Conservation (phyloP, 768 basidiomycete species). For the Trametopsis cervina region DNA sequence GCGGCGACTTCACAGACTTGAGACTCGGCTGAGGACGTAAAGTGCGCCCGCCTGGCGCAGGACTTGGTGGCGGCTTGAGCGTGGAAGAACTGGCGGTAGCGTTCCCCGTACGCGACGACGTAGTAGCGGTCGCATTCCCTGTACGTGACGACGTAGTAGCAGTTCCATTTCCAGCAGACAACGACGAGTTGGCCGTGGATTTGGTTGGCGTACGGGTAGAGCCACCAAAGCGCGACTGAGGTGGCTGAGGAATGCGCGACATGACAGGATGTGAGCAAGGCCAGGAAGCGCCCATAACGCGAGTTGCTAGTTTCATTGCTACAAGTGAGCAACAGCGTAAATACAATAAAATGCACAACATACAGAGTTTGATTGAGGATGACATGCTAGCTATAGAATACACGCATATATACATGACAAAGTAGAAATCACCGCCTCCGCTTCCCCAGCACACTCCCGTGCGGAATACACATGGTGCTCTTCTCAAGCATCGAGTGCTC, state of each 20-base stretch:
- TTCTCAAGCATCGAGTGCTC: conserved; percentile 66
- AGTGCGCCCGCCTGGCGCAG: conserved; percentile 8
- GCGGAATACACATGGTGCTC: conserved; percentile 45
- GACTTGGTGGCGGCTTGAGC: conserved; percentile 7
- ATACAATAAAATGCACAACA: too few relatives aligned
- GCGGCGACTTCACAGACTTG: conserved; percentile 14
- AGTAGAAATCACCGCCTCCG: conserved; percentile 6
- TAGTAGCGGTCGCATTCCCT: conserved; percentile 5
- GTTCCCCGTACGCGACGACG: conserved; percentile 14
- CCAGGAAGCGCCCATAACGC: background rate
- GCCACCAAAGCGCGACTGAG: conserved; percentile 25
- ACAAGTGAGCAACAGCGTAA: too few relatives aligned
- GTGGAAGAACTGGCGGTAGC: conserved; percentile 6
- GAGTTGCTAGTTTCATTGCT: too few relatives aligned
- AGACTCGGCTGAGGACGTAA: conserved; percentile 16
- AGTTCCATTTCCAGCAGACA: conserved; percentile 5
- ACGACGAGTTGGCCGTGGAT: conserved; percentile 20
- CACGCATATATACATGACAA: too few relatives aligned
- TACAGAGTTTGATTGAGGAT: too few relatives aligned
- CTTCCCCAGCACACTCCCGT: conserved; percentile 18
- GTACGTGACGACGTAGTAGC: conserved; percentile 14
- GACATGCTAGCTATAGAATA: too few relatives aligned
- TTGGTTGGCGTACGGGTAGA: conserved; percentile 16
- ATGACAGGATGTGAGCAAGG: conserved; percentile 18
- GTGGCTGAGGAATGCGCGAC: conserved; percentile 35